Conservation (phyloP, 495 filamentous ascomycete genomes). For the Astrothelium macrocarpum region DNA sequence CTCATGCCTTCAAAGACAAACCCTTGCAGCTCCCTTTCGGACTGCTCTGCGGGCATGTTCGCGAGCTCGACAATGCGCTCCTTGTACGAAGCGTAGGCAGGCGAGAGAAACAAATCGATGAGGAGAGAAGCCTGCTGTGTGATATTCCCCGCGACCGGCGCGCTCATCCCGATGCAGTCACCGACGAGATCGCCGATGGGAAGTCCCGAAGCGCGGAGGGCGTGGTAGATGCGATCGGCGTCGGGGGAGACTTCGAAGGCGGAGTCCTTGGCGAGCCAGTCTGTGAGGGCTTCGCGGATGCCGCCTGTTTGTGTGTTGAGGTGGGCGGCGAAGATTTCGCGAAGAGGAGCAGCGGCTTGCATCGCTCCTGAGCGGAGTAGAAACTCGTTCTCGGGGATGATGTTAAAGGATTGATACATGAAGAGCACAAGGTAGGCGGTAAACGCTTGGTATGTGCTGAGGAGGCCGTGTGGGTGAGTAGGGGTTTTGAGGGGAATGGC, state of each 20-base stretch:
- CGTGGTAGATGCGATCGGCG: conserved; percentile 31
- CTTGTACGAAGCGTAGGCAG: conserved; percentile 25
- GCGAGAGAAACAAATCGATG: conserved; percentile 24
- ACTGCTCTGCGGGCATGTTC: conserved; percentile 13
- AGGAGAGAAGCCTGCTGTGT: conserved; percentile 26
- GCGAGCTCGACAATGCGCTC: conserved; percentile 26
- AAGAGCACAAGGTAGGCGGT: conserved; percentile 19
- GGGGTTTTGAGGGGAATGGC: conserved; percentile 25
- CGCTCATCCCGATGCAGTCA: conserved; percentile 25
- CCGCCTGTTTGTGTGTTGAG: conserved; percentile 32
- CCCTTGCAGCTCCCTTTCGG: conserved; percentile 22
- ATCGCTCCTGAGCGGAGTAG: conserved; percentile 24
- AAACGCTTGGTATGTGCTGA: conserved; percentile 20
- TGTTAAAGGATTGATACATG: conserved; percentile 28
- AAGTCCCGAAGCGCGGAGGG: conserved; percentile 15
- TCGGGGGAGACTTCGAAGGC: conserved; percentile 33
- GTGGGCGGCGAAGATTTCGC: conserved; percentile 31
- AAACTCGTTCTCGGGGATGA: conserved; percentile 26
- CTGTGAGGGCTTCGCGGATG: conserved; percentile 18
- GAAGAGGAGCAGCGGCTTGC: conserved; percentile 20
- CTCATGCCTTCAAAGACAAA: conserved; percentile 34
- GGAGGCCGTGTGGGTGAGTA: conserved; percentile 17
- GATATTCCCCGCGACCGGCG: conserved; percentile 23
- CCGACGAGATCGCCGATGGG: conserved; percentile 20
- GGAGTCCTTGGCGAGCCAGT: conserved; percentile 23